Percentiles rank a stretch among this genome's conserved stretches.
These are phyloP conservation scores for Westerdykella ornata DNA, from an alignment of 2,329 filamentous ascomycete genomes.

Conservation along the genomic window DNA sequence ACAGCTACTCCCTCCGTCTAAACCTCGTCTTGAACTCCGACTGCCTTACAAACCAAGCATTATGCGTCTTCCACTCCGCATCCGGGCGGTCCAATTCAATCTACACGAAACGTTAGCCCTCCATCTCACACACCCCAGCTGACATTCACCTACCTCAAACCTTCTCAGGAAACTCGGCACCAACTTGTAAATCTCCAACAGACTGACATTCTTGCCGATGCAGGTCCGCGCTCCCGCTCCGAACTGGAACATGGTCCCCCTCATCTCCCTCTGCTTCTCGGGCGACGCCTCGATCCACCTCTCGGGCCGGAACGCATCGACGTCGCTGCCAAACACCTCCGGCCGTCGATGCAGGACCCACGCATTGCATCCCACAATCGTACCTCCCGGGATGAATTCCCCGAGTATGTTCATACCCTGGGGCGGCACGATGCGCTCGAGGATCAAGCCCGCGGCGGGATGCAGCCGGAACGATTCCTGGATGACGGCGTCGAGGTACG, in stretches of 20 bases:
- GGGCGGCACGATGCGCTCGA: slow-evolving; percentile 66
- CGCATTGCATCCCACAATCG: slow-evolving; percentile 66
- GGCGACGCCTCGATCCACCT: slow-evolving; percentile 55
- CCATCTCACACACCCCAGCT: neutral
- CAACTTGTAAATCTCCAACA: slow-evolving; percentile 48
- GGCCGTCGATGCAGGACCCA: slow-evolving; percentile 66
- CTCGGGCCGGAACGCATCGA: slow-evolving; percentile 61
- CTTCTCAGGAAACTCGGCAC: slow-evolving; percentile 54
- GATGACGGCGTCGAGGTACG: slow-evolving; percentile 70
- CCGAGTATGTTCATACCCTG: slow-evolving; percentile 59
- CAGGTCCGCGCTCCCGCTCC: slow-evolving; percentile 65
- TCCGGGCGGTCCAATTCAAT: slow-evolving; percentile 38
- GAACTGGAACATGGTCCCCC: slow-evolving; percentile 65
- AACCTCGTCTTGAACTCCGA: slow-evolving; percentile 42
- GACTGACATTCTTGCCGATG: slow-evolving; percentile 50
- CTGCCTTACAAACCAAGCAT: slow-evolving; percentile 51
- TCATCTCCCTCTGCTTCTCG: slow-evolving; percentile 58
- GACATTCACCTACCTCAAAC: slow-evolving; percentile 49
- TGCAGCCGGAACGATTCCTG: slow-evolving; percentile 74
- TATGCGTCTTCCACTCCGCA: slow-evolving; percentile 43
- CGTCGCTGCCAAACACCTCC: slow-evolving; percentile 62
- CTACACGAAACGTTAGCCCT: slow-evolving; percentile 14
- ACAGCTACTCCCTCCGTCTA: slow-evolving; percentile 18
- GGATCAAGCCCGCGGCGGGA: slow-evolving; percentile 63
- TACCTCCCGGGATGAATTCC: slow-evolving; percentile 58